A percentile compares a stretch with the other conserved stretches of the same genome.
Evolutionary conservation across 306 rosid species (phyloP).

Genomic region (Pueraria montana): DNA sequence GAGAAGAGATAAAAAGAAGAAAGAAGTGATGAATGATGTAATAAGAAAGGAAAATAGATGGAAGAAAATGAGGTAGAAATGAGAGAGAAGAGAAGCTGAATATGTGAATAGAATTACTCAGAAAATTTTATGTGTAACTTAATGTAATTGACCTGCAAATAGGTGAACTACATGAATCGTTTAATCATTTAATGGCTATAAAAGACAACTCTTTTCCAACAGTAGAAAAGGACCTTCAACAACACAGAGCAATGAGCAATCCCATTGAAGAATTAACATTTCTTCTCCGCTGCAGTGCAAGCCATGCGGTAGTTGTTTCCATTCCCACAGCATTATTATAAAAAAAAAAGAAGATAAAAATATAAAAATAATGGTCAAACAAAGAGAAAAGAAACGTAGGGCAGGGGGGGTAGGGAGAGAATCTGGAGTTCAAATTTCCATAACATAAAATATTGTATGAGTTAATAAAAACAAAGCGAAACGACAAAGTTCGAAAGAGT

Average conservation of each 20-base stretch:
- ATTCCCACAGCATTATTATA: slow-evolving; percentile 38
- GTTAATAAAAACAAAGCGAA: slow-evolving; percentile 48
- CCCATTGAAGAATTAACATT: slow-evolving; percentile 1
- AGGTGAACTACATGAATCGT: background rate
- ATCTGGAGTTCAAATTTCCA: slow-evolving; percentile 56
- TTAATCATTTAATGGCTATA: background rate
- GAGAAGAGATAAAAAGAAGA: background rate
- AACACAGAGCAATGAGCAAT: background rate
- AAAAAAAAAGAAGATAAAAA: background rate
- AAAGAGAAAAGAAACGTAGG: slow-evolving; percentile 33
- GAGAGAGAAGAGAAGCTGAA: background rate
- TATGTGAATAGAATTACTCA: background rate
- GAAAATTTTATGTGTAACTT: background rate
- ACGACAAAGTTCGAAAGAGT: slow-evolving; percentile 52
- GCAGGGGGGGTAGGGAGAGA: slow-evolving; percentile 40
- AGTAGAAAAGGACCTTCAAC: slow-evolving; percentile 50
- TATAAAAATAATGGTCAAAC: background rate
- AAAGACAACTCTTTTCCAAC: background rate
- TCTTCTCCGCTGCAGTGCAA: slow-evolving; percentile 42
- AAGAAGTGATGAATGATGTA: background rate
- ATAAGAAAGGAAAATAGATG: background rate
- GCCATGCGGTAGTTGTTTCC: slow-evolving; percentile 13
- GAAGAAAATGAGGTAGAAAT: background rate
- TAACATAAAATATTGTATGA: slow-evolving; percentile 33
- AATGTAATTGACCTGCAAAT: slow-evolving; percentile 17